Evolutionary conservation across 495 filamentous ascomycete genomes (phyloP).

Genomic region (Aspergillus coremiiformis): DNA sequence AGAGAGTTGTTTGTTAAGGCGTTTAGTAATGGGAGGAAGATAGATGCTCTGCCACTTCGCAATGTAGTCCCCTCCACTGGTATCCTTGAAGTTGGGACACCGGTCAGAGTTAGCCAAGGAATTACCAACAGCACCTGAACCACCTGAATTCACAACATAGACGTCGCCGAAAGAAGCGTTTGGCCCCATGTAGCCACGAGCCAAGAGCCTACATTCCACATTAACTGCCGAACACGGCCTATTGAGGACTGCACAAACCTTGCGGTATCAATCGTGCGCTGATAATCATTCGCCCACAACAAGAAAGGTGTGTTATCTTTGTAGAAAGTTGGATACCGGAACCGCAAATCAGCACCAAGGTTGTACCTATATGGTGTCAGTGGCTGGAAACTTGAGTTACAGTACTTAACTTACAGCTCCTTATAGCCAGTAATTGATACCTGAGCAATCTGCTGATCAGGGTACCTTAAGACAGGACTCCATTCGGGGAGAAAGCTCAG

Average conservation of each 20-base stretch:
- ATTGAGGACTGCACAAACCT: conserved; percentile 11
- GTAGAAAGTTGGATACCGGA: conserved; percentile 49
- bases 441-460: conserved; percentile 41
- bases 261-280: conserved; percentile 45
- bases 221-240: background rate
- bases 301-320: conserved; percentile 45
- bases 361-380: conserved; percentile 17
- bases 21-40: conserved; percentile 41
- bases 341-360: conserved; percentile 11
- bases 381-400: background rate
- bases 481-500: conserved; percentile 46
- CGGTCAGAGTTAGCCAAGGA: conserved; percentile 49
- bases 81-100: conserved; percentile 44
- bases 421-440: conserved; percentile 49
- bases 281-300: conserved; percentile 53
- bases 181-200: conserved; percentile 45
- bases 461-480: conserved; percentile 43
- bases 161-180: conserved; percentile 43
- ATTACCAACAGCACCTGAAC: conserved; percentile 41
- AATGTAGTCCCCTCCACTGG: conserved; percentile 34
- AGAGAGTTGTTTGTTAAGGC: conserved; percentile 40
- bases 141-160: conserved; percentile 43
- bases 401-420: conserved; percentile 30
- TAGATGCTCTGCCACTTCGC: conserved; percentile 39
- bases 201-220: conserved; percentile 33